A percentile compares a stretch with the other conserved stretches of the same genome.
phyloP scores from a whole-genome alignment of 2,329 filamentous ascomycete genomes.

The Colletotrichum sp. region DNA sequence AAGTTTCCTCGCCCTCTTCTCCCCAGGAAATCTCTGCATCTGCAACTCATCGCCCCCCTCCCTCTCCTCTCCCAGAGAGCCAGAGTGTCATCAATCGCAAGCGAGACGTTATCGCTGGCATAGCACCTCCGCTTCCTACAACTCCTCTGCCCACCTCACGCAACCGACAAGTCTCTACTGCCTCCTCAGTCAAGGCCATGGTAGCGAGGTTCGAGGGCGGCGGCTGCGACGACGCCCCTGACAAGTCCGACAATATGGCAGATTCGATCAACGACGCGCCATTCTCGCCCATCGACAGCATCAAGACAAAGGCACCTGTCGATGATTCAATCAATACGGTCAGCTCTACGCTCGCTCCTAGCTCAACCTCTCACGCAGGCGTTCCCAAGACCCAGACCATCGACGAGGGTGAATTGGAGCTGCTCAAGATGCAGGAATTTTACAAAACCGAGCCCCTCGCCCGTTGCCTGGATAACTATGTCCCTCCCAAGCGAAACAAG shows the following conservation, averaged over 20 bases:
- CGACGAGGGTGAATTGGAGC: not conserved
- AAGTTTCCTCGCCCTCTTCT: not conserved
- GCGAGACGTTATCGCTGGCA: constrained; percentile 3
- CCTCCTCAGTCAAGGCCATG: constrained; percentile 18
- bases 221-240: not conserved
- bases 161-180: not conserved
- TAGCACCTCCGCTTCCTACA: not conserved
- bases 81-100: constrained; percentile 1
- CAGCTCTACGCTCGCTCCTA: not conserved
- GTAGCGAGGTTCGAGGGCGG: constrained; percentile 11
- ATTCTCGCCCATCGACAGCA: not conserved
- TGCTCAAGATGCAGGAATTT: constrained; percentile 15
- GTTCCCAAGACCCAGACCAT: not conserved
- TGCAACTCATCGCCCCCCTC: not conserved
- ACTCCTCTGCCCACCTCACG: not conserved
- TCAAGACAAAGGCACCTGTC: not conserved
- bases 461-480: constrained; percentile 11
- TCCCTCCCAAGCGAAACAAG: not conserved
- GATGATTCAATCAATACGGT: not conserved
- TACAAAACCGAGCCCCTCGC: constrained; percentile 3
- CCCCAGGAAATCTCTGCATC: not conserved
- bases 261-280: not conserved
- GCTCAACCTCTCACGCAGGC: not conserved
- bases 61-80: not conserved
- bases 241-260: not conserved